Evolutionary conservation across 768 basidiomycete genomes (phyloP), one percentile per base, ranked within the genome.

Genomic region (Pleurotus pulmonarius): DNA sequence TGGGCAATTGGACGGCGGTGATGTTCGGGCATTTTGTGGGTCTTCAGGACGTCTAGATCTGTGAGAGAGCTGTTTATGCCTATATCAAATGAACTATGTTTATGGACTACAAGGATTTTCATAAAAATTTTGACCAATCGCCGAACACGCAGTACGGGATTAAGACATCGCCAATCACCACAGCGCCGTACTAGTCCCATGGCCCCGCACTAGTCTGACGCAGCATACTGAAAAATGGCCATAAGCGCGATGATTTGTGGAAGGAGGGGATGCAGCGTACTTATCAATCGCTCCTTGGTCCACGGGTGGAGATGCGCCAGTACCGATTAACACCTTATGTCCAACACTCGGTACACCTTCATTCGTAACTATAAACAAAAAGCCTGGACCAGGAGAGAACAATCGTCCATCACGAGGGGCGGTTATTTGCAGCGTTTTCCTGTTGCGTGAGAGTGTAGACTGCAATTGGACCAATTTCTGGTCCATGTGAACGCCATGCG

Each of bases 351-450:
- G 70, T 7, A 65, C 66, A 25, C 76, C 75, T 38, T 64, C 63
- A 51, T 71, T 69, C 8, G 72, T 75, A 8, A 75, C 71, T 20
- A 67, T 67, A 45, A 73, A 67, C 4, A 63, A 49, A 62, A 40
- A 66, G 63, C 70, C 75, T 8, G 74, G 75, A 15, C 75, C 75
- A n/a, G 75, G 74, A 34, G 74, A 75, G 56, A 70, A 76, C 7
- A 75, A 63, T 25, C 69, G 67, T 51, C 68, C 71, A 18, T 71
- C 68, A 4, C 73, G 70, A 2, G 74, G 75, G 6, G 68, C 71
- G 41, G 59, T 62, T 26, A 75, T 67, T 1, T 65, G 67, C 13
- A 77, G 63, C 2, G 67, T 65, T 55, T 67, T 72, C 34, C 65
- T 66, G 49, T 72, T 61, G 4, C 51, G 56, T 9, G 72, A 67